These are phyloP conservation scores for Pseudogymnoascus sp. DNA, from an alignment of 2,329 filamentous ascomycete species.

Conservation along the genomic window DNA sequence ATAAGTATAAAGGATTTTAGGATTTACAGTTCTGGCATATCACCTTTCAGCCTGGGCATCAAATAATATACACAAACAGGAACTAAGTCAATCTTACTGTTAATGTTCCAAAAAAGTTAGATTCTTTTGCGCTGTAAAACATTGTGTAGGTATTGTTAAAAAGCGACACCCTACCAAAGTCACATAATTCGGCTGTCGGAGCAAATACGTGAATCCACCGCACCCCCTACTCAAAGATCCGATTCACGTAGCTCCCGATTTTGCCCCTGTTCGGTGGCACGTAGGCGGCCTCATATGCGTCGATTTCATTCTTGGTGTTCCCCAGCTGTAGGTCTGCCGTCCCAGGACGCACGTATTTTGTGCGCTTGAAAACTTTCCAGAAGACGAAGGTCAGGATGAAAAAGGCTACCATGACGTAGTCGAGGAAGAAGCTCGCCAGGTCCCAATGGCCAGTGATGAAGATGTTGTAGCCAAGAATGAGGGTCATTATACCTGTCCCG, in stretches of 20 bases:
- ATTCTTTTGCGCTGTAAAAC: background rate
- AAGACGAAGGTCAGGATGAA: conserved; percentile 53
- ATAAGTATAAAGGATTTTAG: too few species aligned
- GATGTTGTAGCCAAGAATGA: conserved; percentile 68
- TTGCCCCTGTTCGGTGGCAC: background rate
- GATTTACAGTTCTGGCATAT: background rate
- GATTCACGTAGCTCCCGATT: background rate
- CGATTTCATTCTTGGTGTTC: conserved; percentile 11
- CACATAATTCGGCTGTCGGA: background rate
- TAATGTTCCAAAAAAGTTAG: background rate
- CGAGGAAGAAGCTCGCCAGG: conserved; percentile 61
- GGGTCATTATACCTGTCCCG: conserved; percentile 60
- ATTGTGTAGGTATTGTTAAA: background rate
- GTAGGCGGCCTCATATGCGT: conserved; percentile 9
- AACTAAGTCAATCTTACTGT: background rate
- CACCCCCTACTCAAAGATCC: conserved; percentile 10
- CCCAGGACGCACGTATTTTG: conserved; percentile 32
- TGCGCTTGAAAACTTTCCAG: conserved; percentile 64
- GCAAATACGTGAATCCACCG: background rate
- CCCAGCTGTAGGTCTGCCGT: conserved; percentile 30
- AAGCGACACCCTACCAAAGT: background rate
- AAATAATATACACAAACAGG: background rate
- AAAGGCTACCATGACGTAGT: conserved; percentile 62
- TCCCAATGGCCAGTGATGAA: conserved; percentile 64
- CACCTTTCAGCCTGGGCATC: background rate